Percentiles rank a stretch among this genome's conserved stretches.
phyloP scores from a whole-genome alignment of 129 eudicot species.

The Chrysanthemum seticuspe region DNA sequence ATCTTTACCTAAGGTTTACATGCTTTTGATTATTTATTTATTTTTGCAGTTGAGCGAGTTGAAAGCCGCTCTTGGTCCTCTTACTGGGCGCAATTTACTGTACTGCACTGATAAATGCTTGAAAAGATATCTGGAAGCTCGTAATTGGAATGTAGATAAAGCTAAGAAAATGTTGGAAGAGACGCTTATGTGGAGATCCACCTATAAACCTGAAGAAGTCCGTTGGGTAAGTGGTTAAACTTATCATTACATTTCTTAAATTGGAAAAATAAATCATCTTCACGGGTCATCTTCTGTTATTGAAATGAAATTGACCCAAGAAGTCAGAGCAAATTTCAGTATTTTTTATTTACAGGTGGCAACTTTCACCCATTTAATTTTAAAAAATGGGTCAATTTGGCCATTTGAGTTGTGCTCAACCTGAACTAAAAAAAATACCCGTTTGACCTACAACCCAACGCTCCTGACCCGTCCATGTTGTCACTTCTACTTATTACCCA shows the following conservation, averaged over 20 bases:
- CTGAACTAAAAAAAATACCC: not conserved
- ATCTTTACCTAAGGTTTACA: not conserved
- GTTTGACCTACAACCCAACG: too few relatives aligned
- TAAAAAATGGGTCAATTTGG: too few relatives aligned
- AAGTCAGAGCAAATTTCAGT: too few relatives aligned
- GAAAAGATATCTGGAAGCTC: constrained; percentile 67
- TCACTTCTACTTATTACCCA: too few relatives aligned
- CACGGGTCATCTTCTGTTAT: too few relatives aligned
- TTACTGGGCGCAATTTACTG: constrained; percentile 41
- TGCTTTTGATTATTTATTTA: not conserved
- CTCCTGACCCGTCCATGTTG: too few relatives aligned
- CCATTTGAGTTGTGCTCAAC: not conserved
- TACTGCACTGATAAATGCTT: constrained; percentile 62
- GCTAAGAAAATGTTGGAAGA: constrained; percentile 77
- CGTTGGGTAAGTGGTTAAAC: constrained; percentile 56
- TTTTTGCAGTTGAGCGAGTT: constrained; percentile 47
- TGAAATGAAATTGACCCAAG: too few relatives aligned
- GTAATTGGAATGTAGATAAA: constrained; percentile 73
- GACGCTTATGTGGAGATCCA: constrained; percentile 57
- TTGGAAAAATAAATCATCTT: too few relatives aligned
- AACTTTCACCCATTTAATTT: too few relatives aligned
- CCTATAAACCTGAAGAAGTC: constrained; percentile 69
- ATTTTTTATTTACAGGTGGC: too few relatives aligned
- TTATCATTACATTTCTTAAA: too few relatives aligned
- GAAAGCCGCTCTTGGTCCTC: constrained; percentile 45